These are phyloP conservation scores for Dothistroma septosporum DNA, from an alignment of 2,329 filamentous ascomycete genomes.

Conservation along the genomic window DNA sequence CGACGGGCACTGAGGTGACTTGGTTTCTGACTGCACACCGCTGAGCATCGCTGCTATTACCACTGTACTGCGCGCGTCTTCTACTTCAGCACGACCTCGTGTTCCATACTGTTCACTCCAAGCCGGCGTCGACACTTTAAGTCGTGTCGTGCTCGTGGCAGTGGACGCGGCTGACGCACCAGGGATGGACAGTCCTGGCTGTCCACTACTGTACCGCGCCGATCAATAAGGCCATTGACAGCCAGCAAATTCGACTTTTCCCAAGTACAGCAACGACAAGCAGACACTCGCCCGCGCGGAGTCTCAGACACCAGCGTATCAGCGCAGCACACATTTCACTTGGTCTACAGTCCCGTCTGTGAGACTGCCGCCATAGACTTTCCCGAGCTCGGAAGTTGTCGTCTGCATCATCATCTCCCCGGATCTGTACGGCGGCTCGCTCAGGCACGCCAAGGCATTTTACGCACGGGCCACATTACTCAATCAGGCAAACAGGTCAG, in stretches of 20 bases:
- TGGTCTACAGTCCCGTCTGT: not conserved
- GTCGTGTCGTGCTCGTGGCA: conserved; percentile 20
- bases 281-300: conserved; percentile 1
- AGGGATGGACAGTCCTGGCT: conserved; percentile 10
- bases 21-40: conserved; percentile 13
- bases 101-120: conserved; percentile 14
- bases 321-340: not conserved
- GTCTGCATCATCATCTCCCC: conserved; percentile 1
- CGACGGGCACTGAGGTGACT: conserved; percentile 13
- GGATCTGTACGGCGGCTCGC: not conserved
- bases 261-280: conserved; percentile 1
- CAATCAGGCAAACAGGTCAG: conserved; percentile 8
- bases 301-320: not conserved
- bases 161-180: conserved; percentile 9
- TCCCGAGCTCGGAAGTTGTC: conserved; percentile 5
- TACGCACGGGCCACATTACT: conserved; percentile 11
- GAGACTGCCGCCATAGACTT: conserved; percentile 8
- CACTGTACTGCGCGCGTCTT: conserved; percentile 9
- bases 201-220: not conserved
- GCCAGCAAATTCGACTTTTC: not conserved
- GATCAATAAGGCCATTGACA: not conserved
- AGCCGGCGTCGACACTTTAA: conserved; percentile 21
- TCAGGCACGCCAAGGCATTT: not conserved
- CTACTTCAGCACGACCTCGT: conserved; percentile 13
- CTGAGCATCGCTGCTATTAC: conserved; percentile 5